phyloP scores from a whole-genome alignment of 2,329 filamentous ascomycete species.

The Cladosporium sp. region DNA sequence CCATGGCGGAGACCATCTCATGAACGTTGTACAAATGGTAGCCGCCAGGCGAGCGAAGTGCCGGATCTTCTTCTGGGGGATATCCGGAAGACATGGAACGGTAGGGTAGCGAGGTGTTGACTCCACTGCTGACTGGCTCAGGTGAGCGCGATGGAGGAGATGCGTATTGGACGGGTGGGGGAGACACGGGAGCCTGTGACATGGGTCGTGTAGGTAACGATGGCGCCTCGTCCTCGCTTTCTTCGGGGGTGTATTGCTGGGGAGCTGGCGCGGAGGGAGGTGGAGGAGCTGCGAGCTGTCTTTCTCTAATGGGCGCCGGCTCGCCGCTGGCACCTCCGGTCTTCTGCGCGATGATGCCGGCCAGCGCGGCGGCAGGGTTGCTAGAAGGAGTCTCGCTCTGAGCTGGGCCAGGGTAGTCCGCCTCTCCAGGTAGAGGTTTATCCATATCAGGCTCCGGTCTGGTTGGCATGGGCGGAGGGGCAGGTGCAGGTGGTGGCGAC shows the following conservation, averaged over 20 bases:
- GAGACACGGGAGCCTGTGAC: slow-evolving; percentile 47
- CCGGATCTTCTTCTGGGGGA: slow-evolving; percentile 13
- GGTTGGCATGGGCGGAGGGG: slow-evolving; percentile 37
- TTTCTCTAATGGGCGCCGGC: slow-evolving; percentile 17
- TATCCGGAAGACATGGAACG: slow-evolving; percentile 35
- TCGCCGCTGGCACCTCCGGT: slow-evolving; percentile 34
- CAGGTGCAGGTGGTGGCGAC: slow-evolving; percentile 15
- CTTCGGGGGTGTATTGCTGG: slow-evolving; percentile 60
- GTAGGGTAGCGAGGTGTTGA: slow-evolving; percentile 53
- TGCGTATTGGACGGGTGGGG: slow-evolving; percentile 33
- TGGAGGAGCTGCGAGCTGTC: slow-evolving; percentile 46
- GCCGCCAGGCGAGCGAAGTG: slow-evolving; percentile 60
- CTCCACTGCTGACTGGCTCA: slow-evolving; percentile 35
- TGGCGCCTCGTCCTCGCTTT: slow-evolving; percentile 64
- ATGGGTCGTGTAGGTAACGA: slow-evolving; percentile 60
- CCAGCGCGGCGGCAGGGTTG: slow-evolving; percentile 57
- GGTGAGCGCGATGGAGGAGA: slow-evolving; percentile 33
- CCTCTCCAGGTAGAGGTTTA: slow-evolving; percentile 36
- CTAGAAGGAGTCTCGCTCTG: slow-evolving; percentile 34
- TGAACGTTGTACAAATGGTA: slow-evolving; percentile 97
- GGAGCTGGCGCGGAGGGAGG: slow-evolving; percentile 47
- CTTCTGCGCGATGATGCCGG: slow-evolving; percentile 48
- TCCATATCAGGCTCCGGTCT: slow-evolving; percentile 34
- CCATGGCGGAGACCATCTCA: slow-evolving; percentile 95
- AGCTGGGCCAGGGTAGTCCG: slow-evolving; percentile 40